A percentile compares a stretch with the other conserved stretches of the same genome.
Evolutionary conservation across 306 rosid genomes (phyloP).

Genomic region (Cicer chorassanicum): DNA sequence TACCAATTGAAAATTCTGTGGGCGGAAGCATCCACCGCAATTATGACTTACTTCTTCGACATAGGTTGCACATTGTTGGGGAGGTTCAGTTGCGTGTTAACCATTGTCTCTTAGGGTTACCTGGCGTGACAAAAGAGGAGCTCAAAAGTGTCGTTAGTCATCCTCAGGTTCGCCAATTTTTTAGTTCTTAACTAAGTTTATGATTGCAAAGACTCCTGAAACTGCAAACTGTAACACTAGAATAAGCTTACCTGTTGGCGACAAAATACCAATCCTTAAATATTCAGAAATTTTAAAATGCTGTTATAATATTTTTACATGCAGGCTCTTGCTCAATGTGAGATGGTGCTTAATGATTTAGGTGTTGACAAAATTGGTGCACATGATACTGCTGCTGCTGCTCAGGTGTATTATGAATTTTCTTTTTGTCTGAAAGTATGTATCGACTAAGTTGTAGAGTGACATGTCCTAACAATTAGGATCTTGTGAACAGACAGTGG

Average conservation of each 20-base stretch:
- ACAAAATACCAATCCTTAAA: conserved; percentile 21
- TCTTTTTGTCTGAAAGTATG: conserved; percentile 29
- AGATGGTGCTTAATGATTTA: conserved; percentile 57
- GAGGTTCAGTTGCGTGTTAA: conserved; percentile 77
- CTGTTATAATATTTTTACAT: conserved; percentile 42
- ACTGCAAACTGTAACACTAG: conserved; percentile 13
- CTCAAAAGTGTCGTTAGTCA: conserved; percentile 75
- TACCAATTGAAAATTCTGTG: conserved; percentile 87
- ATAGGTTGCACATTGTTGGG: conserved; percentile 86
- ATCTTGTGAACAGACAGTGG: conserved; percentile 65
- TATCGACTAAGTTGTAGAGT: conserved; percentile 34
- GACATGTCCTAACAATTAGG: conserved; percentile 38
- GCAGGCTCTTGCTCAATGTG: conserved; percentile 91
- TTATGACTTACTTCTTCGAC: conserved; percentile 90
- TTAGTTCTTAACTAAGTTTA: conserved; percentile 17
- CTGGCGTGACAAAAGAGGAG: conserved; percentile 73
- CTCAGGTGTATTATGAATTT: conserved; percentile 63
- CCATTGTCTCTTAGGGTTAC: conserved; percentile 88
- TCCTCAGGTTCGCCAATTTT: conserved; percentile 69
- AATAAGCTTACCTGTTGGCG: conserved; percentile 33
- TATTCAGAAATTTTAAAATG: conserved; percentile 16
- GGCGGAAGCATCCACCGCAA: conserved; percentile 93
- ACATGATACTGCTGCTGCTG: conserved; percentile 84
- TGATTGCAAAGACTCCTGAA: conserved; percentile 14
- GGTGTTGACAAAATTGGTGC: conserved; percentile 61